Evolutionary conservation across 2,329 filamentous ascomycete genomes (phyloP).

Genomic region (Aplosporella prunicola): DNA sequence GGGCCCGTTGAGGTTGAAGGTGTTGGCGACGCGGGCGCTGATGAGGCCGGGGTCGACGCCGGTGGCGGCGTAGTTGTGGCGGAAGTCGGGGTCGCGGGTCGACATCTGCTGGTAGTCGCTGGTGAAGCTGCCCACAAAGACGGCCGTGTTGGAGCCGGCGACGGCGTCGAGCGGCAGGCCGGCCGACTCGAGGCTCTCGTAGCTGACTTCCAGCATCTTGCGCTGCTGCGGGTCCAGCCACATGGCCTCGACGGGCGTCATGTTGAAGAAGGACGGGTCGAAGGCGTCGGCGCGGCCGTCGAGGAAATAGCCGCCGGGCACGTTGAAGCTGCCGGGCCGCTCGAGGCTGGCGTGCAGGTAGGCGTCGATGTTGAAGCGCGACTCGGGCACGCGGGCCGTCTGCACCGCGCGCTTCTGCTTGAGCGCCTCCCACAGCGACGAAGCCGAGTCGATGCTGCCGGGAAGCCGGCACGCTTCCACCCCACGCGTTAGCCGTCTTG

Average conservation of each 20-base stretch:
- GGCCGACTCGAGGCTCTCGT: constrained; percentile 15
- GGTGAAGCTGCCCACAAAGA: constrained; percentile 16
- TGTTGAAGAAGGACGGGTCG: constrained; percentile 17
- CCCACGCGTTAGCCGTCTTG: too few relatives aligned
- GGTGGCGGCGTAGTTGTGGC: constrained; percentile 6
- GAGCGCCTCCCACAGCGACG: too few relatives aligned
- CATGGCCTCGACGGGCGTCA: constrained; percentile 12
- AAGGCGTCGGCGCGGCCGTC: constrained; percentile 13
- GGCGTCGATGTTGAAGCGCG: constrained; percentile 24
- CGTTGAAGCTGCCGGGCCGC: not conserved
- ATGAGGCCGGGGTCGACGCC: constrained; percentile 8
- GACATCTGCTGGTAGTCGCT: constrained; percentile 7
- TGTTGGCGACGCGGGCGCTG: constrained; percentile 16
- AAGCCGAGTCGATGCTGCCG: too few relatives aligned
- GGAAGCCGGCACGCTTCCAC: too few relatives aligned
- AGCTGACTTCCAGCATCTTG: constrained; percentile 15
- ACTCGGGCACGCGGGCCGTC: too few relatives aligned
- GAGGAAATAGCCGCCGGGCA: constrained; percentile 12
- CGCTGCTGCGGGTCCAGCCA: constrained; percentile 17
- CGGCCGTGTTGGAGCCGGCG: constrained; percentile 14
- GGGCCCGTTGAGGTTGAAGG: constrained; percentile 22
- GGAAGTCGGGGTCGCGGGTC: constrained; percentile 8
- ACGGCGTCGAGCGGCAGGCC: constrained; percentile 6
- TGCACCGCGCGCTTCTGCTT: too few relatives aligned
- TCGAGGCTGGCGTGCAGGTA: constrained; percentile 12